Conservation (phyloP, 805 yeast genomes). For the Metschnikowia arizonensis region DNA sequence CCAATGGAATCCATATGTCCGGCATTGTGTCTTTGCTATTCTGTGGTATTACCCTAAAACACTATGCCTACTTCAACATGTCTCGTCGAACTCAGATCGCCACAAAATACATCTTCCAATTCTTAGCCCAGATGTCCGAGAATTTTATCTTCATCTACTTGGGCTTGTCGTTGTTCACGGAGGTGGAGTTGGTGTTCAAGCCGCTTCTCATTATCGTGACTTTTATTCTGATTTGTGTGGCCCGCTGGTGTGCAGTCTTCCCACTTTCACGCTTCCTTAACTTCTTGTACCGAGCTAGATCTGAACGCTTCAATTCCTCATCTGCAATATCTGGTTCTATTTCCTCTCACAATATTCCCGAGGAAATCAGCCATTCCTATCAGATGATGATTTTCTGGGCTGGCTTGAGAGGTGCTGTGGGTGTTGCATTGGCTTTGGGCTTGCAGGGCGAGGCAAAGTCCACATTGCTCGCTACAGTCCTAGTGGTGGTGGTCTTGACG, state of each 20-base stretch:
- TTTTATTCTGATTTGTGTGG: slow-evolving; percentile 83
- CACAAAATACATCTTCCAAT: slow-evolving; percentile 88
- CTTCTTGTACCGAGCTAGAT: slow-evolving; percentile 64
- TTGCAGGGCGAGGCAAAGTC: slow-evolving; percentile 89
- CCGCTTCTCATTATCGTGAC: slow-evolving; percentile 90
- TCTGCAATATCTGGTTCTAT: slow-evolving; percentile 37
- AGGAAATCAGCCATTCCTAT: slow-evolving; percentile 90
- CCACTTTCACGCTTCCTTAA: slow-evolving; percentile 84
- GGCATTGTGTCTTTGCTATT: slow-evolving; percentile 93
- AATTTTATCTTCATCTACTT: slow-evolving; percentile 94
- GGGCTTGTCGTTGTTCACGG: slow-evolving; percentile 92
- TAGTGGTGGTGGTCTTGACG: slow-evolving; percentile 94
- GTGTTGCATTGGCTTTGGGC: slow-evolving; percentile 98
- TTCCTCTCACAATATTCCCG: slow-evolving; percentile 48
- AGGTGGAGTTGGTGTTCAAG: slow-evolving; percentile 90
- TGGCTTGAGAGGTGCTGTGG: slow-evolving; percentile 97
- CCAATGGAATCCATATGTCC: slow-evolving; percentile 99
- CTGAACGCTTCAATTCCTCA: slow-evolving; percentile 36
- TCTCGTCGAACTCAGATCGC: slow-evolving; percentile 96
- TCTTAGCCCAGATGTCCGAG: slow-evolving; percentile 91
- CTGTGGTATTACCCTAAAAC: slow-evolving; percentile 95
- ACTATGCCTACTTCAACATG: slow-evolving; percentile 97
- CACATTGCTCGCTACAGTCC: slow-evolving; percentile 85
- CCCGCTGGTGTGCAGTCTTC: slow-evolving; percentile 97
- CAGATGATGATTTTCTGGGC: slow-evolving; percentile 99